Evolutionary conservation across 2,329 filamentous ascomycete genomes (phyloP).

Genomic region (Monilinia laxa): DNA sequence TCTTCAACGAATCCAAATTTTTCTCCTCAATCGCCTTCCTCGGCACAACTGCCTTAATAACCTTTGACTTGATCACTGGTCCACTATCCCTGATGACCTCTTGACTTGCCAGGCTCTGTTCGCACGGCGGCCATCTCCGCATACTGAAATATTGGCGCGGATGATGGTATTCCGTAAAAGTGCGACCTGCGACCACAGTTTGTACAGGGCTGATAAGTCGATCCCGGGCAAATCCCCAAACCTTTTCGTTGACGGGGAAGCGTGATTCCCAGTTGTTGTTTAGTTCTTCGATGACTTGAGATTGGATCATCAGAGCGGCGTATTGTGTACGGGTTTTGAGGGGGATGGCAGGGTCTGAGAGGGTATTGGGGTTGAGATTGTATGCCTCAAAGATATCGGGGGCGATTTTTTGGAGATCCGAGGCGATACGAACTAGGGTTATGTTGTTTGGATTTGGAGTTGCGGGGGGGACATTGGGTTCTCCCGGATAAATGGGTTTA

Average conservation of each 20-base stretch:
- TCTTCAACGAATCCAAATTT: neutral
- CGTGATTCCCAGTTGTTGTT: constrained; percentile 37
- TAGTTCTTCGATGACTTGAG: constrained; percentile 35
- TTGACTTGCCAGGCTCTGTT: constrained; percentile 28
- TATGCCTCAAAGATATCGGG: constrained; percentile 31
- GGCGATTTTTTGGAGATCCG: constrained; percentile 28
- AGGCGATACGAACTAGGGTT: constrained; percentile 27
- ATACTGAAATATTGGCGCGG: constrained; percentile 31
- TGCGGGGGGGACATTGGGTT: neutral
- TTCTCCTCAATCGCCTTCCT: neutral
- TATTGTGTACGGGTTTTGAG: neutral
- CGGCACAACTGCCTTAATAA: neutral
- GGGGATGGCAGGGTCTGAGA: constrained; percentile 11
- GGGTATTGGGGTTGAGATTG: constrained; percentile 9
- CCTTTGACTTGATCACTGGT: constrained; percentile 21
- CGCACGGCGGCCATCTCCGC: constrained; percentile 30
- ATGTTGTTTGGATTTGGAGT: constrained; percentile 13
- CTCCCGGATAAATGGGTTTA: neutral
- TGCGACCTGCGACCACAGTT: neutral
- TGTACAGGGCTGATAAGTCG: constrained; percentile 11
- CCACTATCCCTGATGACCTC: constrained; percentile 26
- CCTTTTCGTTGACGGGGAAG: constrained; percentile 34
- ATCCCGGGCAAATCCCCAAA: constrained; percentile 36
- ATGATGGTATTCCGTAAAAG: neutral
- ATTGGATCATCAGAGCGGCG: constrained; percentile 15